Conservation (phyloP, 1,139 yeast species). For the Chernovozyma sophiae-reginae region DNA sequence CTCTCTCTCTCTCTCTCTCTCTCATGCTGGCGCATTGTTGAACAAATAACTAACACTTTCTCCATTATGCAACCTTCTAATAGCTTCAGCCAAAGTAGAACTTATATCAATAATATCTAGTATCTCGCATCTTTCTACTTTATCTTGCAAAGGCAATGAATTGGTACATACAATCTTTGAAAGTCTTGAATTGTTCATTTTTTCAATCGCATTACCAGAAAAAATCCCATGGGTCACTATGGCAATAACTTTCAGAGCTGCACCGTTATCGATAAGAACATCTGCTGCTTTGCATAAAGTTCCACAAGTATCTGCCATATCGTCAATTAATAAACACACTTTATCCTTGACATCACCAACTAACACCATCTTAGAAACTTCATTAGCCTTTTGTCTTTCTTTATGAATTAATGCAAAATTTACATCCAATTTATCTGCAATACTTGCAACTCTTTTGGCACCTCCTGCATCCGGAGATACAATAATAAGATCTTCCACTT, state of each 20-base stretch:
- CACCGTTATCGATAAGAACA: slow-evolving; percentile 70
- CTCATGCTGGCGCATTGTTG: slow-evolving; percentile 47
- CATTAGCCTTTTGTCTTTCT: slow-evolving; percentile 93
- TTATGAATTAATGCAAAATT: slow-evolving; percentile 96
- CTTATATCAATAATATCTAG: slow-evolving; percentile 81
- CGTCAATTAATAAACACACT: slow-evolving; percentile 88
- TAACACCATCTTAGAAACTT: slow-evolving; percentile 89
- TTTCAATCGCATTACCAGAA: slow-evolving; percentile 81
- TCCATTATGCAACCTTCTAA: slow-evolving; percentile 94
- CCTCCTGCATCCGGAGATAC: slow-evolving; percentile 99
- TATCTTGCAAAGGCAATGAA: slow-evolving; percentile 87
- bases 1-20: too few relatives aligned
- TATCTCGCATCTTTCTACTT: slow-evolving; percentile 64
- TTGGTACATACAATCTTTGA: slow-evolving; percentile 88
- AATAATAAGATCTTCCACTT: slow-evolving; percentile 67
- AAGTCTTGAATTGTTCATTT: slow-evolving; percentile 73
- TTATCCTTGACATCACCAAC: slow-evolving; percentile 93
- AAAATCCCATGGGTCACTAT: slow-evolving; percentile 95
- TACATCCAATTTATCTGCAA: slow-evolving; percentile 88
- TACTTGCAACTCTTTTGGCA: slow-evolving; percentile 94
- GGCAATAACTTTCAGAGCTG: slow-evolving; percentile 83
- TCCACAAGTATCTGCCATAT: slow-evolving; percentile 99
- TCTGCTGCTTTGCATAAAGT: slow-evolving; percentile 96
- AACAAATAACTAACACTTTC: slow-evolving; percentile 91
- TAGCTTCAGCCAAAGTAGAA: slow-evolving; percentile 91